Evolutionary conservation across 495 filamentous ascomycete species (phyloP).

Genomic region (Penicillium angulare): DNA sequence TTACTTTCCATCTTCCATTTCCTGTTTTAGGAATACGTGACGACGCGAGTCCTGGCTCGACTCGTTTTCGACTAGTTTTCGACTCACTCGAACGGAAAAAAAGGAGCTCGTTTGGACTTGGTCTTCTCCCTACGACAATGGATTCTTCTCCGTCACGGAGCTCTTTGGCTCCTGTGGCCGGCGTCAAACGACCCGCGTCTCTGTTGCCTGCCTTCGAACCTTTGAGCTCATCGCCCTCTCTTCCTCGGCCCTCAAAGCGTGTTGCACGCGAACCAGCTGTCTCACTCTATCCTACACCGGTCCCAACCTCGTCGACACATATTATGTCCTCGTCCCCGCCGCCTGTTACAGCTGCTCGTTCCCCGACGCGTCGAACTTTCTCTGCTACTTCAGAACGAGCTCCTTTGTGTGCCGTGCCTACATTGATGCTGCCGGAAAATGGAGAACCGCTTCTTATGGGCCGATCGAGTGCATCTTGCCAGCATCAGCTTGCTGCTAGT

Average conservation of each 20-base stretch:
- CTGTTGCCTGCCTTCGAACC: constrained; percentile 94
- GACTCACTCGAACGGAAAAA: constrained; percentile 3
- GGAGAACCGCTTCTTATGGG: constrained; percentile 85
- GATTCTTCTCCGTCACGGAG: constrained; percentile 46
- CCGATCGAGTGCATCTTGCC: constrained; percentile 85
- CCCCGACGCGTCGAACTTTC: constrained; percentile 51
- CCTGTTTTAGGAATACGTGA: constrained; percentile 9
- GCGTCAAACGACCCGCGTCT: constrained; percentile 76
- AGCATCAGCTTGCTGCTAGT: constrained; percentile 89
- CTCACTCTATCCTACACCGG: constrained; percentile 73
- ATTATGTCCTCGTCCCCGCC: constrained; percentile 88
- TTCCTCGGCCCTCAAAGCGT: constrained; percentile 73
- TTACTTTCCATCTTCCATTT: not conserved
- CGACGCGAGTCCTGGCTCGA: constrained; percentile 28
- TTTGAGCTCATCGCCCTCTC: constrained; percentile 78
- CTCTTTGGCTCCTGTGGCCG: constrained; percentile 47
- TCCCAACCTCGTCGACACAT: constrained; percentile 90
- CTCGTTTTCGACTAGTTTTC: constrained; percentile 14
- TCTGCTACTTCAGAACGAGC: constrained; percentile 79
- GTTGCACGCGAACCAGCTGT: constrained; percentile 56
- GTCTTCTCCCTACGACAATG: constrained; percentile 28
- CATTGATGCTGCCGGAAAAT: constrained; percentile 74
- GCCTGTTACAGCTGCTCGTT: constrained; percentile 38
- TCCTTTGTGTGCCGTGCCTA: constrained; percentile 77
- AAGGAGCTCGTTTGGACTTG: constrained; percentile 14